Base-by-base conservation (phyloP, 306 rosid species). In the Cotoneaster glaucophyllus region DNA sequence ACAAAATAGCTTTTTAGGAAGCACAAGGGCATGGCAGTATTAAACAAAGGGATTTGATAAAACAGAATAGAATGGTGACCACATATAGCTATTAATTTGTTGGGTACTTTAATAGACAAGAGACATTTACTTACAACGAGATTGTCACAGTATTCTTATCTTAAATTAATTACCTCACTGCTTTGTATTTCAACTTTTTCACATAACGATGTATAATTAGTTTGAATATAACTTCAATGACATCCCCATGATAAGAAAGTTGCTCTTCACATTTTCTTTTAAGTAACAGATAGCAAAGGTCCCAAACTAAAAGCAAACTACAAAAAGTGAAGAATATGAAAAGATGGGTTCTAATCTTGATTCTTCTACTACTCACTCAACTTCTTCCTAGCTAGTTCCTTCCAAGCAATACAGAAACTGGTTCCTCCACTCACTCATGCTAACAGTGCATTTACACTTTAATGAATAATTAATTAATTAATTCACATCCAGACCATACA, bases 401-500 rank as follows among this genome's bases (percentile, higher is more conserved):
- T n/a, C 61, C 43, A 76, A 76, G 64, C 64, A 68, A 57, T 34
- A 8, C 18, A 48, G 70, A 71, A 68, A 67, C 77, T 64, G 77
- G 28, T 48, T 66, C 72, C 50, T 71, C 68, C 68, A 61, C 37
- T 63, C 64, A 52, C 71, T 64, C 70, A 64, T 65, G 62, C 80
- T 75, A 72, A 74, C 48, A 65, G 58, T 77, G 78, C 81, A 80
- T 88, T 75, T 81, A 78, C 83, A 84, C 79, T n/a, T n/a, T n/a
- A n/a, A n/a, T n/a, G n/a, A n/a, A n/a, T n/a, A n/a, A n/a, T 6
- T 28, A n/a, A 22, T 28, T 62, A 62, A 63, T 15, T 28, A 78
- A 73, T 69, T 76, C 80, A 84, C 76, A 68, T 63, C 63, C 58
- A 83, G 71, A 79, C 17, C 31, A 43, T 43, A 44, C 65, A 19